Conservation (phyloP, 352 stramenopile species). For the Phytopythium mirpurense region DNA sequence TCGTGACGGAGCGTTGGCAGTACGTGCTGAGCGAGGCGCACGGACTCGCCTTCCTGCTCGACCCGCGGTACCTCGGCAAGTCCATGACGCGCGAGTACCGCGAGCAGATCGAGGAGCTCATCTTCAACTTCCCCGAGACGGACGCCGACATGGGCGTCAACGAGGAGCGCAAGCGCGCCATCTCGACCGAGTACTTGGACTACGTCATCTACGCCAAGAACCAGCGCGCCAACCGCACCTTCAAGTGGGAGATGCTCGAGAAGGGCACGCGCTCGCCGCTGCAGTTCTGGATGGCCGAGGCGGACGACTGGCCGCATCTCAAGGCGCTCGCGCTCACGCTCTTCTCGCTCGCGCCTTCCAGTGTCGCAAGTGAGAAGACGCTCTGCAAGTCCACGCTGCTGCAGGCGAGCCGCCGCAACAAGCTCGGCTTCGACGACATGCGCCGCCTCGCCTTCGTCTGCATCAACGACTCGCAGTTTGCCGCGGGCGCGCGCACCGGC, state of each 20-base stretch:
- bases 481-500: conserved; percentile 32
- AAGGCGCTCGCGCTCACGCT: conserved; percentile 70
- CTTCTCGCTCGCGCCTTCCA: conserved; percentile 73
- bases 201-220: conserved; percentile 83
- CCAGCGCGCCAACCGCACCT: conserved; percentile 70
- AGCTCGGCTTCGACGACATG: conserved; percentile 70
- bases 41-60: conserved; percentile 63
- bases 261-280: conserved; percentile 71
- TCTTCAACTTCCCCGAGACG: conserved; percentile 76
- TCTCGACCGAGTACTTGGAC: conserved; percentile 69
- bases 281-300: conserved; percentile 78
- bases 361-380: conserved; percentile 63
- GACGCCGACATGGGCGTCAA: conserved; percentile 59
- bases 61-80: conserved; percentile 78
- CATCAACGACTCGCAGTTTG: conserved; percentile 83
- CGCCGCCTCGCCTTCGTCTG: conserved; percentile 71
- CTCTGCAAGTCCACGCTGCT: conserved; percentile 59
- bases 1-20: conserved; percentile 69
- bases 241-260: conserved; percentile 84
- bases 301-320: conserved; percentile 73
- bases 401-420: conserved; percentile 67
- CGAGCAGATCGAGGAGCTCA: conserved; percentile 79
- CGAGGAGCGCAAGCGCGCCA: conserved; percentile 63
- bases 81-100: conserved; percentile 80
- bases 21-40: conserved; percentile 76